Conservation (phyloP, 2,329 filamentous ascomycete genomes). For the Colletotrichum cereale region DNA sequence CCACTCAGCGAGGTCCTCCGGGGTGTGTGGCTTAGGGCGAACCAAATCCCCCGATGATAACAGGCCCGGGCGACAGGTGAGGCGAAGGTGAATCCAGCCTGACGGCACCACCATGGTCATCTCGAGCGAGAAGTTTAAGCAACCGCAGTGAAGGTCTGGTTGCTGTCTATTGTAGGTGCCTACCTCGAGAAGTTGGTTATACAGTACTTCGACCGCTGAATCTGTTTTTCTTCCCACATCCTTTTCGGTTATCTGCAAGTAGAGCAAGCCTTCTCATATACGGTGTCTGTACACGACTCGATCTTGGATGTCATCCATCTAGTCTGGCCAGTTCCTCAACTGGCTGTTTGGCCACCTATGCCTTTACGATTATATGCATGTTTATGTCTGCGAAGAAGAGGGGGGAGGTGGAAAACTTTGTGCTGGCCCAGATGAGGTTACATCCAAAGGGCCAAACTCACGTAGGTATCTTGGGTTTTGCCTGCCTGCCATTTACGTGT, state of each 20-base stretch:
- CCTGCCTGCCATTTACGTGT: background rate
- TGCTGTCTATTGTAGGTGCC: background rate
- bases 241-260: background rate
- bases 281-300: background rate
- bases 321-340: constrained; percentile 3
- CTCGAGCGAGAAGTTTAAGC: constrained; percentile 19
- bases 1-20: background rate
- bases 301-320: constrained; percentile 19
- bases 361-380: background rate
- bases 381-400: background rate
- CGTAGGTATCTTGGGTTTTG: background rate
- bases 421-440: background rate
- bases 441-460: background rate
- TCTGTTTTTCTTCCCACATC: background rate
- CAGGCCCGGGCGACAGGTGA: background rate
- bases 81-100: constrained; percentile 5
- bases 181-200: background rate
- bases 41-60: constrained; percentile 1
- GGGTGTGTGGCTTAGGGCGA: constrained; percentile 7
- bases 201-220: too few relatives aligned
- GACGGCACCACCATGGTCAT: background rate
- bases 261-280: too few relatives aligned
- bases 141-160: constrained; percentile 7
- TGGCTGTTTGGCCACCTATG: background rate
- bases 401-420: background rate